Conservation (phyloP, 2,329 filamentous ascomycete species). For the Venturia effusa region DNA sequence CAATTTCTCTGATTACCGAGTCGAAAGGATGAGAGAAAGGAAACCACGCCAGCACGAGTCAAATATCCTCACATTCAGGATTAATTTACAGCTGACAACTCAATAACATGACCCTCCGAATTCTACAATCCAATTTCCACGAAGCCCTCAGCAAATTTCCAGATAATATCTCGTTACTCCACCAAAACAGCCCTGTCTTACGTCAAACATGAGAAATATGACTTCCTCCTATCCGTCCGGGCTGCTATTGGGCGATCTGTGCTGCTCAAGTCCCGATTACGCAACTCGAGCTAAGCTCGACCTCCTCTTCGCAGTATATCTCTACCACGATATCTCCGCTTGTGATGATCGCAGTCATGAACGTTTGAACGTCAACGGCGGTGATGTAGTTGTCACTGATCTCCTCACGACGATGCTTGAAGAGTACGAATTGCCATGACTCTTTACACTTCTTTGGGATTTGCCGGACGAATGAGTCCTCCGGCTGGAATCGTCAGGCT, state of each 20-base stretch:
- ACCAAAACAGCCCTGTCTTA: not conserved
- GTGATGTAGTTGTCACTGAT: slow-evolving; percentile 28
- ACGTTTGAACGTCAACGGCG: slow-evolving; percentile 36
- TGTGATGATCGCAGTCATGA: slow-evolving; percentile 16
- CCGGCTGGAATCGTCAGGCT: slow-evolving; percentile 27
- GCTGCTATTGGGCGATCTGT: not conserved
- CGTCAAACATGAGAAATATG: not conserved
- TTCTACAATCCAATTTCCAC: too few relatives aligned
- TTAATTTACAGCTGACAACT: too few relatives aligned
- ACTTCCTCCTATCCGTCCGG: not conserved
- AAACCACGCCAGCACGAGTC: too few relatives aligned
- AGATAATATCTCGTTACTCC: too few relatives aligned
- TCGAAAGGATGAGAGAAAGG: too few relatives aligned
- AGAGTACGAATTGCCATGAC: slow-evolving; percentile 37
- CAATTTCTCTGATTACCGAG: too few relatives aligned
- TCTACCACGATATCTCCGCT: slow-evolving; percentile 8
- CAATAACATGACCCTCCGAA: too few relatives aligned
- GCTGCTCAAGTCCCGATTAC: not conserved
- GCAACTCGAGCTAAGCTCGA: not conserved
- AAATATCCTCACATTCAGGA: too few relatives aligned
- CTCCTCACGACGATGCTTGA: slow-evolving; percentile 23
- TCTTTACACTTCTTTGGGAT: slow-evolving; percentile 32
- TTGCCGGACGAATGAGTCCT: slow-evolving; percentile 33
- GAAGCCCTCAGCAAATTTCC: too few relatives aligned
- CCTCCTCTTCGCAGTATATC: slow-evolving; percentile 8